Base-by-base conservation (phyloP, 2,329 filamentous ascomycete genomes). In the Botrytis fragariae region DNA sequence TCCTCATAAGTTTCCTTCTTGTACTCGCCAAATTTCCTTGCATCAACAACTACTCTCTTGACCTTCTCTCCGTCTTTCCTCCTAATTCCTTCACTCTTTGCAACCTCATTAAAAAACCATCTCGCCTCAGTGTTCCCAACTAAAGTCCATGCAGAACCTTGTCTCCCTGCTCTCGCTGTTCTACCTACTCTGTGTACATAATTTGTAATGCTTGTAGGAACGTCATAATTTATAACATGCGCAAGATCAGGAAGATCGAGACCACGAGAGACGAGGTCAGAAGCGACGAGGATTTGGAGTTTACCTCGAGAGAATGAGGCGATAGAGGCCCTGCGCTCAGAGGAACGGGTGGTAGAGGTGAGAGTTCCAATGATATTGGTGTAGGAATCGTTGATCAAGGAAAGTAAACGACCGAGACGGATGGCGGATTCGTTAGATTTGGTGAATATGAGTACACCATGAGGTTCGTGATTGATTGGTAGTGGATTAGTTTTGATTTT, bases 111-210 rank as follows among this genome's bases (percentile, higher is more conserved):
- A 88, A 93, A 94, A 83, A 98, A 99, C 95, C 96, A 97, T 62
- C 79, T 77, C 29, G 92, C 89, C 83, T 99, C 95, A 4, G 88
- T 87, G 78, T 94, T 91, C 6, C 91, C 91, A 67, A 97, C 90
- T 20, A 99, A 84, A 0, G 94, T 97, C 93, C 94, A 97, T 0
- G 95, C 94, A 65, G 90, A 87, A 1, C 95, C 95, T 1, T 84
- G 77, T 72, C 90, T 89, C 1, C 92, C 94, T 0, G 93, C 96
- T 81, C 95, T 88, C 0, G 95, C 95, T 0, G 95, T 98, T 73
- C 96, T 90, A 54, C 96, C 95, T 2, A 98, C 94, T 59, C 96
- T 91, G 81, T 98, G 96, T 7, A 98, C 90, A 79, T 98, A 98
- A 37, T 90, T 92, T 9, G 92, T 92, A 48, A 94, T 85, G 79